phyloP scores from a whole-genome alignment of 805 yeast genomes.

The Nakazawaea ernobii region DNA sequence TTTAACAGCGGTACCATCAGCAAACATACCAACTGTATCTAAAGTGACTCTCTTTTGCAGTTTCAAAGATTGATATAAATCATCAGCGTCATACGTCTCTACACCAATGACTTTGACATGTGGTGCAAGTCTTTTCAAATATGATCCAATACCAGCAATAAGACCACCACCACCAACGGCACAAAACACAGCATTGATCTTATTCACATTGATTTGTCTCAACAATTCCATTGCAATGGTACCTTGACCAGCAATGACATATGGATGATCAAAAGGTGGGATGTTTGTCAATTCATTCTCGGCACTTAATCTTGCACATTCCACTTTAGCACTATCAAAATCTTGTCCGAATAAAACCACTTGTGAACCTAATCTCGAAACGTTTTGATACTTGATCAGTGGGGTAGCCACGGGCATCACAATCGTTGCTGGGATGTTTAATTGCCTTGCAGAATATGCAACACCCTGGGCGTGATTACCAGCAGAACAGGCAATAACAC shows the following conservation, averaged over 20 bases:
- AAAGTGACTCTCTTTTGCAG: slow-evolving; percentile 50
- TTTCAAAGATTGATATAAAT: slow-evolving; percentile 69
- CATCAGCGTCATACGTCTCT: slow-evolving; percentile 93
- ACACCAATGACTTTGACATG: slow-evolving; percentile 94
- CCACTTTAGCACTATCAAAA: slow-evolving; percentile 91
- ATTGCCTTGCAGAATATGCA: slow-evolving; percentile 80
- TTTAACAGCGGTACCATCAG: slow-evolving; percentile 97
- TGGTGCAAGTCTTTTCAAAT: slow-evolving; percentile 94
- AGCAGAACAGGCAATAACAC: slow-evolving; percentile 97
- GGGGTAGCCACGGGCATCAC: slow-evolving; percentile 99
- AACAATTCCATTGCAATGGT: slow-evolving; percentile 91
- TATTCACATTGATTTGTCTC: slow-evolving; percentile 75
- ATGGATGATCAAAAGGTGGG: slow-evolving; percentile 99
- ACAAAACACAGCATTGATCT: slow-evolving; percentile 80
- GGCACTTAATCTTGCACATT: slow-evolving; percentile 67
- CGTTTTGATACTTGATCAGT: slow-evolving; percentile 87
- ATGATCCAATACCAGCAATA: slow-evolving; percentile 84
- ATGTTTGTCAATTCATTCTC: slow-evolving; percentile 78
- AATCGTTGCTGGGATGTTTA: slow-evolving; percentile 89
- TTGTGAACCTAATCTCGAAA: slow-evolving; percentile 86
- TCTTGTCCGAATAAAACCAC: slow-evolving; percentile 93
- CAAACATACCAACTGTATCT: slow-evolving; percentile 85
- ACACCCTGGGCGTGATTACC: slow-evolving; percentile 99
- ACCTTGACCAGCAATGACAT: slow-evolving; percentile 98
- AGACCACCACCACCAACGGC: slow-evolving; percentile 98